These are phyloP conservation scores for Neonothopanus nambi DNA, from an alignment of 1,284 basidiomycete genomes.

Conservation along the genomic window DNA sequence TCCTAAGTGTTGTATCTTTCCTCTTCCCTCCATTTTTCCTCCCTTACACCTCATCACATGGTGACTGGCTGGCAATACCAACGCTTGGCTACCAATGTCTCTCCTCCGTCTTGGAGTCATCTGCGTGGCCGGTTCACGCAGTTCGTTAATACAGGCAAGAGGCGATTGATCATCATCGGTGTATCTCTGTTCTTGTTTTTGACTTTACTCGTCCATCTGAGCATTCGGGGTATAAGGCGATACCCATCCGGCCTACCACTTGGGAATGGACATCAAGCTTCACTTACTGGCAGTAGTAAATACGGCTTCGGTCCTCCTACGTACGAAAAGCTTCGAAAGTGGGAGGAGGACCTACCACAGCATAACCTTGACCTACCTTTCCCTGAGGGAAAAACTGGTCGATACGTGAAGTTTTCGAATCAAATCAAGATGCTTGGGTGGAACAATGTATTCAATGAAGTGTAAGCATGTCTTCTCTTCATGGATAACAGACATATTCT, in stretches of 20 bases:
- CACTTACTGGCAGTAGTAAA: not conserved
- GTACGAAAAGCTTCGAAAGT: conserved; percentile 34
- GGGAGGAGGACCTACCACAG: conserved; percentile 42
- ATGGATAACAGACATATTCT: not conserved
- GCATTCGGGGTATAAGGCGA: not conserved
- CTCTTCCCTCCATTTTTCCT: no score
- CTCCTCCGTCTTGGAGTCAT: not conserved
- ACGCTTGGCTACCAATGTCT: not conserved
- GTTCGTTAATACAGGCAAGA: conserved; percentile 1
- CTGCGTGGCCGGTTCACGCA: not conserved
- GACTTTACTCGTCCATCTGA: not conserved
- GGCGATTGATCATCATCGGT: not conserved
- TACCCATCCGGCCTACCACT: not conserved
- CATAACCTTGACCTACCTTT: no score
- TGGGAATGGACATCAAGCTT: not conserved
- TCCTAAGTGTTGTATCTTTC: no score
- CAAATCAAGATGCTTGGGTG: conserved; percentile 42
- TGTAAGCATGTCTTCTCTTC: conserved; percentile 29
- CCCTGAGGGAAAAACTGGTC: conserved; percentile 39
- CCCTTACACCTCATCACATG: no score
- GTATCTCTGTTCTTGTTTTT: not conserved
- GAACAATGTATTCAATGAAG: conserved; percentile 47
- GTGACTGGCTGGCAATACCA: conserved; percentile 1
- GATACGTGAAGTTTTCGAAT: conserved; percentile 44
- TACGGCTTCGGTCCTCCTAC: conserved; percentile 30